phyloP scores from a whole-genome alignment of 805 yeast species.

The Candida methanosorbosa region DNA sequence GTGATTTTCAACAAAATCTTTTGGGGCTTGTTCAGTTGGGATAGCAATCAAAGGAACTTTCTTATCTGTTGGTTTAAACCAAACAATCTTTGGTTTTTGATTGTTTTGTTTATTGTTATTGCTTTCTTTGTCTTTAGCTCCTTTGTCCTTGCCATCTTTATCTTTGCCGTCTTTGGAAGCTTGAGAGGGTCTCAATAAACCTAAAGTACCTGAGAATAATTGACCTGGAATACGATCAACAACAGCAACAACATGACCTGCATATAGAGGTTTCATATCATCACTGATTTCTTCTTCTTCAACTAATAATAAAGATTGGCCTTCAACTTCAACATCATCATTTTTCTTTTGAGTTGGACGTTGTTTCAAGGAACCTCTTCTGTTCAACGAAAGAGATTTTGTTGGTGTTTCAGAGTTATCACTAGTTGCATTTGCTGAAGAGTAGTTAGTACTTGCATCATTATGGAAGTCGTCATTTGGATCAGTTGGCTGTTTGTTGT shows the following conservation, averaged over 20 bases:
- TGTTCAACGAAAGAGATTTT: slow-evolving; percentile 34
- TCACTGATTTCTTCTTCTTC: slow-evolving; percentile 96
- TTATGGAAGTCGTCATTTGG: slow-evolving; percentile 66
- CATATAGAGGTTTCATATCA: slow-evolving; percentile 86
- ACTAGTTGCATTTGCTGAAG: slow-evolving; percentile 20
- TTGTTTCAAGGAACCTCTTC: slow-evolving; percentile 88
- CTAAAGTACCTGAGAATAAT: slow-evolving; percentile 88
- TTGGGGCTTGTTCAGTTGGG: slow-evolving; percentile 97
- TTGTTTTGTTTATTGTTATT: slow-evolving; percentile 6
- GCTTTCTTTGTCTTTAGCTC: slow-evolving; percentile 20
- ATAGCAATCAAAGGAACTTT: slow-evolving; percentile 96
- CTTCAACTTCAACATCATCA: slow-evolving; percentile 98
- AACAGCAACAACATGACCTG: slow-evolving; percentile 98
- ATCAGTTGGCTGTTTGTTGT: slow-evolving; percentile 22
- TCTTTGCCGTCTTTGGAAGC: slow-evolving; percentile 68
- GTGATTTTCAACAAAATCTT: slow-evolving; percentile 88
- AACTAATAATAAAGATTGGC: slow-evolving; percentile 81
- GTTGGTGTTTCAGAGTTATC: slow-evolving; percentile 28
- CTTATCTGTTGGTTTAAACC: slow-evolving; percentile 98
- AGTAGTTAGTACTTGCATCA: slow-evolving; percentile 59
- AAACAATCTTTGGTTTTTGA: slow-evolving; percentile 84
- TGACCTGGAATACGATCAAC: slow-evolving; percentile 97
- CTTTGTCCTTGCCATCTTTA: slow-evolving; percentile 36
- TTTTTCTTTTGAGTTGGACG: slow-evolving; percentile 96
- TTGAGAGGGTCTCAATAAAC: slow-evolving; percentile 90